Conservation (phyloP, 257 asterid genomes). For the Solanum okadae region DNA sequence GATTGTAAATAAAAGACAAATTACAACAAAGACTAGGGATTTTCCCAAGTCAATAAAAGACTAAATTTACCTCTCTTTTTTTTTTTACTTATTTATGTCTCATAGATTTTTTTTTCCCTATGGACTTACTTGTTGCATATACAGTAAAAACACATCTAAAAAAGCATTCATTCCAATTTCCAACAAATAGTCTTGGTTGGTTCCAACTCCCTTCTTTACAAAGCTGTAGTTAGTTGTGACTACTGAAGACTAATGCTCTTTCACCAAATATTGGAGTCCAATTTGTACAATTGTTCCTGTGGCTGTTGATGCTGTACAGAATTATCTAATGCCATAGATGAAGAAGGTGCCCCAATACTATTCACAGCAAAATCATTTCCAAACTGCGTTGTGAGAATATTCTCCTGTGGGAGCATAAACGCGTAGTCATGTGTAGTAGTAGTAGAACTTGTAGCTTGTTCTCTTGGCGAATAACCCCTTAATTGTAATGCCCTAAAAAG, state of each 20-base stretch:
- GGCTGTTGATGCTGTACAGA: constrained; percentile 19
- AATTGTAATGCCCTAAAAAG: constrained; percentile 54
- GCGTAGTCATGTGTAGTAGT: constrained; percentile 2
- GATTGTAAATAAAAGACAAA: background rate
- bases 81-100: background rate
- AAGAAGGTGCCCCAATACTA: background rate
- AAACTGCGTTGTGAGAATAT: constrained; percentile 11
- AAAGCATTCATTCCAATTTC: background rate
- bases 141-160: background rate
- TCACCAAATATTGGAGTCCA: constrained; percentile 67
- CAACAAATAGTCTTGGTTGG: background rate
- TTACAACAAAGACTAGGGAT: background rate
- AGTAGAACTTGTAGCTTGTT: background rate
- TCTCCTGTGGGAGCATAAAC: constrained; percentile 13
- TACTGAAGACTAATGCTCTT: background rate
- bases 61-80: background rate
- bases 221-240: background rate
- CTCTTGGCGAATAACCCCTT: constrained; percentile 13
- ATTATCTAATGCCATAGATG: background rate
- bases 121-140: background rate
- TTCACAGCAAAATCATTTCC: constrained; percentile 12
- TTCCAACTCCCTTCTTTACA: constrained; percentile 1
- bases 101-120: background rate
- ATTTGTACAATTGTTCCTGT: constrained; percentile 41
- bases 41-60: background rate